Percentiles rank a stretch among this genome's conserved stretches.
Conservation (phyloP, 768 basidiomycete genomes). For the Hortiboletus campestris region DNA sequence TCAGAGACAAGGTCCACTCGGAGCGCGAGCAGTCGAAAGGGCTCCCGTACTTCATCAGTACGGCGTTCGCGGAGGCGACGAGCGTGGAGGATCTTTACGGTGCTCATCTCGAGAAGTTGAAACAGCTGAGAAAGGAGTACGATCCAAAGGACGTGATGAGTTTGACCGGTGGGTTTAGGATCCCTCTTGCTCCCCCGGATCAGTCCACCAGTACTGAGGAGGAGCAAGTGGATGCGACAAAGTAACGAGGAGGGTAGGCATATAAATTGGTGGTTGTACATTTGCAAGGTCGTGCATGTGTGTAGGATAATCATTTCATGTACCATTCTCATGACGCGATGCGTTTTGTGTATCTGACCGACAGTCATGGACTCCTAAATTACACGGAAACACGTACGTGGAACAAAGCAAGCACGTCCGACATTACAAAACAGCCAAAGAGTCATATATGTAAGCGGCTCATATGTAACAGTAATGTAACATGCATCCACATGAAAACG, state of each 20-base stretch:
- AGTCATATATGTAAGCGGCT: background rate
- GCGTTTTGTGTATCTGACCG: background rate
- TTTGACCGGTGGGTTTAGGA: constrained; percentile 15
- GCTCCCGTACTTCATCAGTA: constrained; percentile 10
- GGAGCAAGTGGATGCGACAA: background rate
- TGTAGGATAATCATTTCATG: background rate
- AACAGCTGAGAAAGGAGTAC: background rate
- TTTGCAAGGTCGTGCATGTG: background rate
- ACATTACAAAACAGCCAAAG: constrained; percentile 7
- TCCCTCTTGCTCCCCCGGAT: constrained; percentile 1
- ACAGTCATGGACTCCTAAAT: too few species aligned
- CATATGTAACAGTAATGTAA: background rate
- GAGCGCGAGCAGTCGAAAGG: background rate
- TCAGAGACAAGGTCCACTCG: background rate
- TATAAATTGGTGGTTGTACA: background rate
- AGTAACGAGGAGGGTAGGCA: background rate
- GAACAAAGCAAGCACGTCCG: background rate
- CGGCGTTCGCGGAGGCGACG: constrained; percentile 6
- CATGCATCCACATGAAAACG: background rate
- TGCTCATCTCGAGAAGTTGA: background rate
- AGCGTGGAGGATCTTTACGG: constrained; percentile 5
- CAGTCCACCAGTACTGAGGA: background rate
- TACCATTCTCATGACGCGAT: background rate
- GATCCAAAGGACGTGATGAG: constrained; percentile 16
- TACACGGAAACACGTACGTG: too few species aligned